Conservation (phyloP, 2,329 filamentous ascomycete genomes). For the Phyllosticta capitalensis region DNA sequence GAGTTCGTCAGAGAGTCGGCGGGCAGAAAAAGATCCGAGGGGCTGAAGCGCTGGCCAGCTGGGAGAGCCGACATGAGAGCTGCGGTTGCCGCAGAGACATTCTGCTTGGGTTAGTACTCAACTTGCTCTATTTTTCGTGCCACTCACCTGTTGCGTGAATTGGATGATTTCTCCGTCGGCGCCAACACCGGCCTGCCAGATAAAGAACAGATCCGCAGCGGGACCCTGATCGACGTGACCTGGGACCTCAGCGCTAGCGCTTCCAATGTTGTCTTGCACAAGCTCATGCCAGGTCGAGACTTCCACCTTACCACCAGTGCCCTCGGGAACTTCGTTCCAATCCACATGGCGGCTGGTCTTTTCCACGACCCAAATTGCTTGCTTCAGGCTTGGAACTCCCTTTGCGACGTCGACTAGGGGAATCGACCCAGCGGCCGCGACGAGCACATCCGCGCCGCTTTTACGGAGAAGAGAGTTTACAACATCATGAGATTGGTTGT, state of each 20-base stretch:
- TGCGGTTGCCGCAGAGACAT: conserved; percentile 79
- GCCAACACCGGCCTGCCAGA: conserved; percentile 51
- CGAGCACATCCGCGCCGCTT: conserved; percentile 67
- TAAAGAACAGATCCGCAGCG: conserved; percentile 47
- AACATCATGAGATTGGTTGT: conserved; percentile 60
- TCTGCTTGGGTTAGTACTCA: conserved; percentile 34
- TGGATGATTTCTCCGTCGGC: conserved; percentile 57
- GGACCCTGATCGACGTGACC: conserved; percentile 45
- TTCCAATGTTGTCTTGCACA: conserved; percentile 51
- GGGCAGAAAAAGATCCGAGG: conserved; percentile 73
- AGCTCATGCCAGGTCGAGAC: conserved; percentile 93
- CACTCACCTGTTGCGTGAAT: conserved; percentile 58
- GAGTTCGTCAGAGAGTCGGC: conserved; percentile 71
- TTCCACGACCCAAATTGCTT: conserved; percentile 88
- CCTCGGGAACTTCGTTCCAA: conserved; percentile 81
- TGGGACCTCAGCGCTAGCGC: conserved; percentile 53
- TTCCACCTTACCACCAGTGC: conserved; percentile 62
- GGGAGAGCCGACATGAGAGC: conserved; percentile 70
- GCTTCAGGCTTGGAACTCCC: conserved; percentile 57
- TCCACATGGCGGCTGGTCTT: conserved; percentile 86
- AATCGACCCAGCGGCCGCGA: conserved; percentile 79
- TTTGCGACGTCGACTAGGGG: conserved; percentile 66
- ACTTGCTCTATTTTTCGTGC: background rate
- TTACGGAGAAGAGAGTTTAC: conserved; percentile 63
- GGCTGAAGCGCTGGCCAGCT: conserved; percentile 59